Conservation (phyloP, 345 rosid species). For the Odontarrhena argentea region DNA sequence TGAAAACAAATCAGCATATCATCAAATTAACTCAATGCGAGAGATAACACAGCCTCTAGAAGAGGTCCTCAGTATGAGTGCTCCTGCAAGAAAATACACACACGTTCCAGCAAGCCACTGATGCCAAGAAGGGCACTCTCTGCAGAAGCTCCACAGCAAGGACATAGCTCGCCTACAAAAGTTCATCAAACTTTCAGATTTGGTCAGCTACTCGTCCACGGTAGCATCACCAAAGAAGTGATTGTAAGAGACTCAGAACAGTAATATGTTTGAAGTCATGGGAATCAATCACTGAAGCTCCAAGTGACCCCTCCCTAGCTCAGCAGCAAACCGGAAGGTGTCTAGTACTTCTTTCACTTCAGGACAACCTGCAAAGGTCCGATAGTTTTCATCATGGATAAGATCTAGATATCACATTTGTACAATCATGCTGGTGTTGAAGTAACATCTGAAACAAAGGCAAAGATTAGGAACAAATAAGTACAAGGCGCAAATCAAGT, state of each 20-base stretch:
- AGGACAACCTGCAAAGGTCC: conserved; percentile 60
- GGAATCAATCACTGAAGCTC: conserved; percentile 88
- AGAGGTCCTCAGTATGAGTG: too few relatives aligned
- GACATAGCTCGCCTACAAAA: conserved; percentile 85
- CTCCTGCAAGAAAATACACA: too few relatives aligned
- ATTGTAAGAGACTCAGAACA: conserved; percentile 20
- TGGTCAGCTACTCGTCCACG: too few relatives aligned
- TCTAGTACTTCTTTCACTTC: conserved; percentile 88
- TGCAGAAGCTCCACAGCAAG: conserved; percentile 96
- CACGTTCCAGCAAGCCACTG: conserved; percentile 61
- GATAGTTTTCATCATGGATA: too few relatives aligned
- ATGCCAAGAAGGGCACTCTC: conserved; percentile 63
- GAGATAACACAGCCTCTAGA: too few relatives aligned
- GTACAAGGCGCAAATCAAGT: conserved; percentile 77
- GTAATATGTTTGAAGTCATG: conserved; percentile 91
- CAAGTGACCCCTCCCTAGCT: conserved; percentile 92
- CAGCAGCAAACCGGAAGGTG: conserved; percentile 92
- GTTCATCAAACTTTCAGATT: too few relatives aligned
- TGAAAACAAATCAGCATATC: too few relatives aligned
- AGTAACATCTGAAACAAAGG: too few relatives aligned
- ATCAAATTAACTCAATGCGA: too few relatives aligned
- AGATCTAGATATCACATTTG: too few relatives aligned
- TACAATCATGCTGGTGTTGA: too few relatives aligned
- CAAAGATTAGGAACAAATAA: too few relatives aligned
- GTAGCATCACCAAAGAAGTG: neutral